Base-by-base conservation (phyloP, 768 basidiomycete species). In the Boletus huronensis region DNA sequence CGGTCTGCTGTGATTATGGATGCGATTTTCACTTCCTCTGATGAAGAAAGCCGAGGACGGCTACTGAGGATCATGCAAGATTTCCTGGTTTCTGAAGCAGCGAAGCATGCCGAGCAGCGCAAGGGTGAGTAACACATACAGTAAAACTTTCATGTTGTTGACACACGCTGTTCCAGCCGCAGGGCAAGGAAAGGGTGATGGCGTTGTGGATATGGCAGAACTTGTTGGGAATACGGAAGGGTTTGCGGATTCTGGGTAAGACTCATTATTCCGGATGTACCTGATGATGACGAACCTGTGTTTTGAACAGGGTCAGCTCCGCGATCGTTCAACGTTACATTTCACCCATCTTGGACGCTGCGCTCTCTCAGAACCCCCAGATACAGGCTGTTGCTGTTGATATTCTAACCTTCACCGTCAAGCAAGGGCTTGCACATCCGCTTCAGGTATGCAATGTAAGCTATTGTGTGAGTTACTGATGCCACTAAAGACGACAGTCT, bases 191-290 rank as follows among this genome's bases (percentile, higher is more conserved):
- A 69, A 65, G 48, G 56, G 55, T 8, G 66, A 72, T 0, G 60
- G 71, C 7, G 76, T 82, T 23, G 84, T 98, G 48, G 84, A 95
- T 63, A 94, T 99, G 86, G 88, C 88, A 0, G 93, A 97, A 63
- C 77, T 99, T 9, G 89, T 98, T 4, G 97, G 97, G 0, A 95
- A 96, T 63, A 93, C 93, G 0, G 89, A 93, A 63, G 93, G 88
- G 1, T 96, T 98, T 68, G 93, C 96, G 0, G 97, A 98, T 62
- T 98, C 96, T 6, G 95, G 95, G 97, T 98, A 72, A 63, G 83
- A 57, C 29, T 19, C 11, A 17, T n/a, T 41, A 29, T 35, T 52
- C 40, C n/a, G 3, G 1, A 25, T 45, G 8, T 31, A 6, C 29
- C 9, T 19, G 26, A 44, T 29, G 16, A 26, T 35, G 26, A 47